Evolutionary conservation across 306 rosid genomes (phyloP).

Genomic region (Neltuma alba): DNA sequence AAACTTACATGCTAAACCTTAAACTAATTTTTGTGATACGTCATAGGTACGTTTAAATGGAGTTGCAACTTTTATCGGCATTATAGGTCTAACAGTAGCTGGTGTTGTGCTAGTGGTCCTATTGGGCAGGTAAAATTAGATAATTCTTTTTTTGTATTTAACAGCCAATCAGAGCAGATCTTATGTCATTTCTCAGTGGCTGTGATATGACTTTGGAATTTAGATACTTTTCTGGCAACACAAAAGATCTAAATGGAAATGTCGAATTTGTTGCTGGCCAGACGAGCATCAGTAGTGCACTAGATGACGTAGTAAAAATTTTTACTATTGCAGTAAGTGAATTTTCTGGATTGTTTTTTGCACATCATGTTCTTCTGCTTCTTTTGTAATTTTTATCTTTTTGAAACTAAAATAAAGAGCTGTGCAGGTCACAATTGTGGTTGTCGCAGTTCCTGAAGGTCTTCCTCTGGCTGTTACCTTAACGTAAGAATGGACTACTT

Average conservation of each 20-base stretch:
- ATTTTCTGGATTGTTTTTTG: slow-evolving; percentile 31
- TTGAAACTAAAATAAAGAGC: slow-evolving; percentile 41
- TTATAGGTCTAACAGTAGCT: slow-evolving; percentile 93
- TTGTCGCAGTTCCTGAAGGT: slow-evolving; percentile 99
- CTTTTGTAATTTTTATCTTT: not conserved
- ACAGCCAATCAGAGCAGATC: slow-evolving; percentile 7
- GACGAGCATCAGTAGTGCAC: slow-evolving; percentile 54
- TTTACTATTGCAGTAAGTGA: slow-evolving; percentile 93
- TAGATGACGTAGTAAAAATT: slow-evolving; percentile 75
- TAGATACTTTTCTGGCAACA: slow-evolving; percentile 83
- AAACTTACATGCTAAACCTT: slow-evolving; percentile 25
- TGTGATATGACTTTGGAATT: slow-evolving; percentile 38
- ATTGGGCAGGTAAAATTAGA: slow-evolving; percentile 67
- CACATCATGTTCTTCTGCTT: not conserved
- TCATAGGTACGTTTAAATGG: slow-evolving; percentile 97
- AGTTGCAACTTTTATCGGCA: slow-evolving; percentile 94
- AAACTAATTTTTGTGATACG: slow-evolving; percentile 37
- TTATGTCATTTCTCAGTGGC: slow-evolving; percentile 32
- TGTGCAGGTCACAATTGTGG: slow-evolving; percentile 94
- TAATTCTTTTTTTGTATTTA: not conserved
- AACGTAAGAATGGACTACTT: slow-evolving; percentile 65
- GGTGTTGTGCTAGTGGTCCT: slow-evolving; percentile 79
- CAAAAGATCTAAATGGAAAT: slow-evolving; percentile 51
- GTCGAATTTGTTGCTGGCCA: slow-evolving; percentile 53
- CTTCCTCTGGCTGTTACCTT: slow-evolving; percentile 97